Percentiles rank a stretch among this genome's conserved stretches.
These are phyloP conservation scores for Podila minutissima DNA, from an alignment of 192 early-diverging fungal species.

Conservation along the genomic window DNA sequence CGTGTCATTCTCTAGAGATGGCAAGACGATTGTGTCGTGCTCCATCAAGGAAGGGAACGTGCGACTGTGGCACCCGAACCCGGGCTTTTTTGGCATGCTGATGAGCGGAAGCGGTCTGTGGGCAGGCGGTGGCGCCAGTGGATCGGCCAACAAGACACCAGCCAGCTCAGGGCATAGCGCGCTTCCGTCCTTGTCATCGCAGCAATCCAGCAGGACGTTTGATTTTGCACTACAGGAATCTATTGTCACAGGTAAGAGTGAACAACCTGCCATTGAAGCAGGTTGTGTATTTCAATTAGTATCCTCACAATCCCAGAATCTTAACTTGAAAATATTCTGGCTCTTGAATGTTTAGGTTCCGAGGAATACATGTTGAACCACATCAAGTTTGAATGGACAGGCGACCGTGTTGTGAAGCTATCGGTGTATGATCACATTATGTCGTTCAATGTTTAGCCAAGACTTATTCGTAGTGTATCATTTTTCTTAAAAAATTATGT, in stretches of 20 bases:
- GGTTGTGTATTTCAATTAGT: not conserved
- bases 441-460: slow-evolving; percentile 65
- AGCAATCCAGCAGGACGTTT: slow-evolving; percentile 57
- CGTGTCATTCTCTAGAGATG: slow-evolving; percentile 81
- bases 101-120: slow-evolving; percentile 49
- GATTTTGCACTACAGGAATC: slow-evolving; percentile 49
- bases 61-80: slow-evolving; percentile 76
- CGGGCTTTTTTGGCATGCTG: slow-evolving; percentile 78
- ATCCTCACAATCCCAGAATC: not conserved
- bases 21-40: slow-evolving; percentile 77
- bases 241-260: slow-evolving; percentile 21
- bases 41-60: slow-evolving; percentile 75
- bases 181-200: slow-evolving; percentile 40
- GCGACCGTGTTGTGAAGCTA: slow-evolving; percentile 59
- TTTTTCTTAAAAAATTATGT: not conserved
- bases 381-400: slow-evolving; percentile 61
- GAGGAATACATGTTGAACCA: slow-evolving; percentile 43
- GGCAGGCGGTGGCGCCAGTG: not conserved
- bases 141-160: not conserved
- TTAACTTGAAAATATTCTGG: not conserved
- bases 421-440: slow-evolving; percentile 61
- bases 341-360: slow-evolving; percentile 20
- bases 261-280: not conserved
- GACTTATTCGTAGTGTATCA: not conserved
- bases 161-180: not conserved